phyloP scores from a whole-genome alignment of 2,329 filamentous ascomycete genomes.

The Arthroderma sp. region DNA sequence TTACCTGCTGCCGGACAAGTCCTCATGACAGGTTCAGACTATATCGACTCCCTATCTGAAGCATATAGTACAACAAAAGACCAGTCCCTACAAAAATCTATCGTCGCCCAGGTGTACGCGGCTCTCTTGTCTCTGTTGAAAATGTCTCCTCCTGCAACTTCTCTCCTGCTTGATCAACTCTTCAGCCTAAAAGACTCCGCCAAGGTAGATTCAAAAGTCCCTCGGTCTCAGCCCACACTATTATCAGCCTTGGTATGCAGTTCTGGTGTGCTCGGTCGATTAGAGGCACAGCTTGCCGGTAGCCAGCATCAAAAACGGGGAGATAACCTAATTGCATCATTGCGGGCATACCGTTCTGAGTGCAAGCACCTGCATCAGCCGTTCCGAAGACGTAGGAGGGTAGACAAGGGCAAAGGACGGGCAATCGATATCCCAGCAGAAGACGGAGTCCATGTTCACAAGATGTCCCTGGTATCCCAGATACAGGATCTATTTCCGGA shows the following conservation, averaged over 20 bases:
- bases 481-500: slow-evolving; percentile 91
- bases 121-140: slow-evolving; percentile 59
- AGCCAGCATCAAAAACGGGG: slow-evolving; percentile 27
- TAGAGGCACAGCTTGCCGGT: slow-evolving; percentile 23
- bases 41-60: slow-evolving; percentile 57
- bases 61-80: slow-evolving; percentile 42
- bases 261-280: slow-evolving; percentile 53
- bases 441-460: slow-evolving; percentile 57
- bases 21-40: slow-evolving; percentile 76
- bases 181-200: slow-evolving; percentile 65
- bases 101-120: slow-evolving; percentile 63
- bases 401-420: slow-evolving; percentile 30
- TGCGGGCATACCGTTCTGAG: slow-evolving; percentile 27
- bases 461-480: slow-evolving; percentile 71
- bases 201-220: slow-evolving; percentile 41
- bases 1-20: slow-evolving; percentile 38
- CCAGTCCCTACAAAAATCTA: slow-evolving; percentile 47
- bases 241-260: slow-evolving; percentile 68
- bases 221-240: slow-evolving; percentile 42
- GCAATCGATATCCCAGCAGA: slow-evolving; percentile 18
- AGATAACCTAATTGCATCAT: slow-evolving; percentile 25
- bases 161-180: slow-evolving; percentile 67
- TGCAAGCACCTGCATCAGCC: slow-evolving; percentile 26
- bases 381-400: slow-evolving; percentile 27
- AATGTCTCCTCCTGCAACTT: slow-evolving; percentile 53